These are phyloP conservation scores for Hygrocybe coccinea DNA, from an alignment of 768 basidiomycete species.

Conservation along the genomic window DNA sequence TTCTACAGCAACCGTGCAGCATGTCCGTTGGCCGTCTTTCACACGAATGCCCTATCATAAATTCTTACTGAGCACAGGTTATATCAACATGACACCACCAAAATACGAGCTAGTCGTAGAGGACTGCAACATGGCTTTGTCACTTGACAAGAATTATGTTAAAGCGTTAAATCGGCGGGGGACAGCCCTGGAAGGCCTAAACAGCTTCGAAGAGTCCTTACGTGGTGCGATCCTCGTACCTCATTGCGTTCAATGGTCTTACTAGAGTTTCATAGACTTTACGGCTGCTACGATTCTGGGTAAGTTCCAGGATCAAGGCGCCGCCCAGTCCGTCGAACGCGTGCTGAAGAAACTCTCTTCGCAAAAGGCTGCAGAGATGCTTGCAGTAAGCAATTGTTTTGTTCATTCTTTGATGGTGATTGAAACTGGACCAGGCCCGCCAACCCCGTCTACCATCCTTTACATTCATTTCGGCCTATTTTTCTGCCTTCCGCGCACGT, in stretches of 20 bases:
- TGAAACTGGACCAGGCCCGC: conserved; percentile 44
- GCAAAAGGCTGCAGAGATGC: conserved; percentile 66
- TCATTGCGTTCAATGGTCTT: background rate
- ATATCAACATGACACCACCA: conserved; percentile 86
- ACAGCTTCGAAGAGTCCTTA: conserved; percentile 68
- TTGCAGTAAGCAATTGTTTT: no score
- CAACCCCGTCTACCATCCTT: conserved; percentile 81
- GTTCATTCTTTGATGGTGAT: no score
- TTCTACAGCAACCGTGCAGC: conserved; percentile 98
- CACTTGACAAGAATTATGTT: conserved; percentile 77
- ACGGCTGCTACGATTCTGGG: conserved; percentile 96
- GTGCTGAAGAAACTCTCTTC: conserved; percentile 79
- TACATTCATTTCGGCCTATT: conserved; percentile 92
- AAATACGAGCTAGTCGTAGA: conserved; percentile 74
- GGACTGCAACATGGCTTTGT: conserved; percentile 87
- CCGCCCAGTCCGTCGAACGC: conserved; percentile 82
- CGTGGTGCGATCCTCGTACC: conserved; percentile 49
- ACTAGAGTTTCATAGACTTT: conserved; percentile 55
- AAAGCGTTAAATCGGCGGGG: conserved; percentile 90
- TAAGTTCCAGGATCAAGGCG: conserved; percentile 78
- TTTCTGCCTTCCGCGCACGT: conserved; percentile 93
- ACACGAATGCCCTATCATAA: background rate
- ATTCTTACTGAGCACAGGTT: conserved; percentile 47
- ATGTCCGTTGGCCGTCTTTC: conserved; percentile 47
- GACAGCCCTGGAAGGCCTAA: conserved; percentile 74